Evolutionary conservation across 208 protist genomes (phyloP).

Genomic region (Acanthamoeba triangularis): DNA sequence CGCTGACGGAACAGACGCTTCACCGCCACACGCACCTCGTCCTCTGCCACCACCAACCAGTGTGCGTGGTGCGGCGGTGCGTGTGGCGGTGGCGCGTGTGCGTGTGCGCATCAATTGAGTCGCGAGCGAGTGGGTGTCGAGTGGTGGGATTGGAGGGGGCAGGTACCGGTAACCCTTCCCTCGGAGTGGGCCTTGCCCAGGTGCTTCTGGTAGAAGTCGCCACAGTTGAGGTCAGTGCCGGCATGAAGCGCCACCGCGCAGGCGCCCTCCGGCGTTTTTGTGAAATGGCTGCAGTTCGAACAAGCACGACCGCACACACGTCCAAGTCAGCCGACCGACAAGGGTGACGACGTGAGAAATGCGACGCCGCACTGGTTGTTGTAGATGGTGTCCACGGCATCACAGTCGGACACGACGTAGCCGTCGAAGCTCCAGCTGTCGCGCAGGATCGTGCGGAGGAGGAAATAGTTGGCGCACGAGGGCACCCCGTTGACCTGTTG

Average conservation of each 20-base stretch:
- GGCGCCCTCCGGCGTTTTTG: not conserved
- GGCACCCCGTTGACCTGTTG: slow-evolving; percentile 69
- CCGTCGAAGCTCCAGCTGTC: slow-evolving; percentile 76
- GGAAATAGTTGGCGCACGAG: slow-evolving; percentile 73
- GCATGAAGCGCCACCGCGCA: slow-evolving; percentile 67
- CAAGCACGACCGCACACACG: not conserved
- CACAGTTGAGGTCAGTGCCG: slow-evolving; percentile 79
- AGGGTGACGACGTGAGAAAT: not conserved
- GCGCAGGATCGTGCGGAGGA: slow-evolving; percentile 58
- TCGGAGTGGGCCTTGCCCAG: not conserved
- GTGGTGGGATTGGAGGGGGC: not conserved
- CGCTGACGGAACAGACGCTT: slow-evolving; percentile 58
- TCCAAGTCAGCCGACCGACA: no score
- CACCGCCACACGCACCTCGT: slow-evolving; percentile 24
- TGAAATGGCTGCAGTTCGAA: not conserved
- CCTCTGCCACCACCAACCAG: not conserved
- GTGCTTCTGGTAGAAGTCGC: slow-evolving; percentile 38
- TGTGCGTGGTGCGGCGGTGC: no score
- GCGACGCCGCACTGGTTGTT: slow-evolving; percentile 55
- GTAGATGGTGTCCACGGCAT: slow-evolving; percentile 72
- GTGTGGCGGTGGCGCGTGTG: no score
- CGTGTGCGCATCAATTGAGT: no score
- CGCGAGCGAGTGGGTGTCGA: not conserved
- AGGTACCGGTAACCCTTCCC: slow-evolving; percentile 24
- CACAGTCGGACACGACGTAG: slow-evolving; percentile 78